Evolutionary conservation across 2,329 filamentous ascomycete genomes (phyloP).

Genomic region (Decorospora gaudefroyi): DNA sequence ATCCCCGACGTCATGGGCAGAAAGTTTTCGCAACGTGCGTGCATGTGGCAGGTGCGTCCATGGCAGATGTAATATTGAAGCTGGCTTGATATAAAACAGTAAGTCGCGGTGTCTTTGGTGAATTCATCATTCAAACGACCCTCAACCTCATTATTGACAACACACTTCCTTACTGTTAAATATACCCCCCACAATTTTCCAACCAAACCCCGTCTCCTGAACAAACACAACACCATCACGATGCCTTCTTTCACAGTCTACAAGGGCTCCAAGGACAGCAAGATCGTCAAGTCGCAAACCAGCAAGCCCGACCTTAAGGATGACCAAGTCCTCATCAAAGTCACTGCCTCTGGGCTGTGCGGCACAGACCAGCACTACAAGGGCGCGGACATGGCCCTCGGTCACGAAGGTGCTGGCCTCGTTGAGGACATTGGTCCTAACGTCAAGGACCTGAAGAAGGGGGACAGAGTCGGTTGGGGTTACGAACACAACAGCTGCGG

Average conservation of each 20-base stretch:
- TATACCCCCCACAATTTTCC: too few species aligned
- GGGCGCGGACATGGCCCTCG: constrained; percentile 53
- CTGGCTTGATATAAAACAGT: constrained; percentile 18
- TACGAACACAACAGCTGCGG: constrained; percentile 54
- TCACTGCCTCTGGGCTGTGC: constrained; percentile 70
- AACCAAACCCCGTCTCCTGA: not conserved
- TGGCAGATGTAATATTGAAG: constrained; percentile 1
- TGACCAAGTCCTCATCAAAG: constrained; percentile 64
- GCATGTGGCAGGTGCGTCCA: constrained; percentile 2
- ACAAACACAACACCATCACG: constrained; percentile 10
- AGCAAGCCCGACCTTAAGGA: constrained; percentile 51
- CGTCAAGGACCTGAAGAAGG: constrained; percentile 55
- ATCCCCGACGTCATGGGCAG: constrained; percentile 29
- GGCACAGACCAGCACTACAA: constrained; percentile 60
- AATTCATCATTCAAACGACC: not conserved
- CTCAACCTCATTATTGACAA: constrained; percentile 5
- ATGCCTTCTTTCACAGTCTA: constrained; percentile 63
- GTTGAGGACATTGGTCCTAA: constrained; percentile 55
- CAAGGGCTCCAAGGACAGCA: constrained; percentile 64
- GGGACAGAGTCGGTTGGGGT: constrained; percentile 59
- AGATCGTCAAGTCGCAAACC: constrained; percentile 57
- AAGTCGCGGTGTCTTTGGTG: not conserved
- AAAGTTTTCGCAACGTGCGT: constrained; percentile 20
- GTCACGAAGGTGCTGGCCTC: constrained; percentile 61
- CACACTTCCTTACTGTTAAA: too few species aligned